phyloP scores from a whole-genome alignment of 176 grass and related monocot genomes.

The Aechmea fasciata region DNA sequence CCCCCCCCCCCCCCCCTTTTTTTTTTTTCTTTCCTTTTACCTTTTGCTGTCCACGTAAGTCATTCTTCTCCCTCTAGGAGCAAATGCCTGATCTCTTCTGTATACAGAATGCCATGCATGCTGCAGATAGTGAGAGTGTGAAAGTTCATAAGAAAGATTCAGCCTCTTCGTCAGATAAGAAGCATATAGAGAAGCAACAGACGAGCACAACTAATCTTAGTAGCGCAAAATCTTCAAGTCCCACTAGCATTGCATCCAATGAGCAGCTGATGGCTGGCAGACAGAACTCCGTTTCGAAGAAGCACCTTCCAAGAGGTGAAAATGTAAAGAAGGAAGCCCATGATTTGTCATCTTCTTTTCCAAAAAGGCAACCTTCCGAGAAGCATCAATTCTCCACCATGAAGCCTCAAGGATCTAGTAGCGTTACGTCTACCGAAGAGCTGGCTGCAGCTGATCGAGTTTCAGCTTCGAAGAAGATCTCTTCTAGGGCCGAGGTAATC shows the following conservation, averaged over 20 bases:
- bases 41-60: neutral
- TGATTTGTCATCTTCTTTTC: constrained; percentile 22
- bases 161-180: constrained; percentile 3
- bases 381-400: constrained; percentile 30
- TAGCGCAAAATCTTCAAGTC: constrained; percentile 15
- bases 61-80: neutral
- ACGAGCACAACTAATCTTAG: neutral
- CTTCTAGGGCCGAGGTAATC: constrained; percentile 41
- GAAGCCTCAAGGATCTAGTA: constrained; percentile 22
- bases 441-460: neutral
- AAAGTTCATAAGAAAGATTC: constrained; percentile 2
- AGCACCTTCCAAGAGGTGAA: constrained; percentile 24
- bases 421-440: constrained; percentile 13
- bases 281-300: constrained; percentile 27
- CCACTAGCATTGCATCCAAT: constrained; percentile 11
- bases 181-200: constrained; percentile 19
- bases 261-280: constrained; percentile 4
- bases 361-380: constrained; percentile 22
- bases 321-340: constrained; percentile 26
- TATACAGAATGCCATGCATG: neutral
- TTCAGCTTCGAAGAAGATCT: constrained; percentile 1
- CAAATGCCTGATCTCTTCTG: neutral
- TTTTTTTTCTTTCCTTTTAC: too few relatives aligned
- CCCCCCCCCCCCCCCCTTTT: too few relatives aligned
- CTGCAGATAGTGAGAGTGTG: neutral